Conservation (phyloP, 257 asterid genomes). For the Fraxinus excelsior region DNA sequence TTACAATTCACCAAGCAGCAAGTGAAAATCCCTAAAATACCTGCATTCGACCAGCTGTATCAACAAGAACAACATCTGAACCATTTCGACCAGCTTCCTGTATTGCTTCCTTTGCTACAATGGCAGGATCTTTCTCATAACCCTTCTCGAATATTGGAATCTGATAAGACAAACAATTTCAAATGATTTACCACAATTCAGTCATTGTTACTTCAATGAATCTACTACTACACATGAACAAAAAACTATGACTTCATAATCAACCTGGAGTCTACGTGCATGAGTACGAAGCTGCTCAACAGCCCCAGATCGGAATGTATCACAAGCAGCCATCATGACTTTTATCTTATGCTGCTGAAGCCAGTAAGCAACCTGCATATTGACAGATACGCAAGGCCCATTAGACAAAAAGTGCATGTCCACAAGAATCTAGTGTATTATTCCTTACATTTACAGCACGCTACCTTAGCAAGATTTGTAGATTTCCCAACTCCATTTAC, state of each 20-base stretch:
- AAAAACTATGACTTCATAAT: neutral
- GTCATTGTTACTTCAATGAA: conserved; percentile 13
- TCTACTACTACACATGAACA: conserved; percentile 4
- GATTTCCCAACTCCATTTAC: conserved; percentile 99
- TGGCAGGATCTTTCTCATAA: conserved; percentile 96
- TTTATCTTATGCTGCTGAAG: conserved; percentile 79
- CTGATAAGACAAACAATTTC: conserved; percentile 37
- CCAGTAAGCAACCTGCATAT: conserved; percentile 90
- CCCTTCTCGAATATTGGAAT: conserved; percentile 97
- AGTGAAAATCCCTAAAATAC: conserved; percentile 33
- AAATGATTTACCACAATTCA: conserved; percentile 16
- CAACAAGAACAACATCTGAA: conserved; percentile 95
- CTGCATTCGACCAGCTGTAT: conserved; percentile 99
- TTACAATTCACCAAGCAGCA: neutral
- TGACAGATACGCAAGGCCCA: neutral
- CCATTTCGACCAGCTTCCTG: conserved; percentile 88
- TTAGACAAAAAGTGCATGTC: neutral
- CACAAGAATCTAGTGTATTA: neutral
- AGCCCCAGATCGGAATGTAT: conserved; percentile 97
- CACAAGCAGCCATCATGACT: conserved; percentile 99
- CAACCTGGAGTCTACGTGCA: conserved; percentile 95
- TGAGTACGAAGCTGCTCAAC: conserved; percentile 98
- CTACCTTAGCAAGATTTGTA: conserved; percentile 95
- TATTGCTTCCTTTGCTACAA: conserved; percentile 96
- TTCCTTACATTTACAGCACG: conserved; percentile 2